Conservation (phyloP, 495 filamentous ascomycete genomes). For the Penicillium psychrofluorescens region DNA sequence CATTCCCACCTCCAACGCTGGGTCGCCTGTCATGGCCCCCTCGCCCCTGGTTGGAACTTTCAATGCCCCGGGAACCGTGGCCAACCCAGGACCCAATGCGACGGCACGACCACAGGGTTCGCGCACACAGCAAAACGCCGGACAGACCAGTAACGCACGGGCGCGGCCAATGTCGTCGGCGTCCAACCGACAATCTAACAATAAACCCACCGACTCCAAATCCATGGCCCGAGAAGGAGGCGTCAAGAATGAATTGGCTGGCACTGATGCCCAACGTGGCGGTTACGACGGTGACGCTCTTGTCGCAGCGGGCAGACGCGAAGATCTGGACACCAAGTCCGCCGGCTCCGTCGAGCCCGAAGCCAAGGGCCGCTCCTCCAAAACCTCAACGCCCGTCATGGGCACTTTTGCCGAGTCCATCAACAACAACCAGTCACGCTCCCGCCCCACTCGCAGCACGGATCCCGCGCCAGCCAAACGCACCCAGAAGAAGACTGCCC, state of each 20-base stretch:
- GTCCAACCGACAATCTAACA: slow-evolving; percentile 31
- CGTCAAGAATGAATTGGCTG: slow-evolving; percentile 20
- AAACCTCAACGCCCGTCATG: slow-evolving; percentile 51
- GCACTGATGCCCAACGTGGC: slow-evolving; percentile 16
- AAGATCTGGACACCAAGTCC: slow-evolving; percentile 25
- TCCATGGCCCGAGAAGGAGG: slow-evolving; percentile 22
- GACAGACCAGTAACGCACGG: slow-evolving; percentile 46
- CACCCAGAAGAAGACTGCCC: slow-evolving; percentile 57
- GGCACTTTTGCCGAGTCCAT: slow-evolving; percentile 26
- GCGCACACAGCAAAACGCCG: slow-evolving; percentile 62
- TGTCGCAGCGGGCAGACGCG: slow-evolving; percentile 16
- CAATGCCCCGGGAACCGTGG: slow-evolving; percentile 36
- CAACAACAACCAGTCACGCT: slow-evolving; percentile 17
- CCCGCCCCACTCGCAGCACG: slow-evolving; percentile 34
- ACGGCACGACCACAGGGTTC: slow-evolving; percentile 49
- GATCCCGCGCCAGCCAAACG: slow-evolving; percentile 45
- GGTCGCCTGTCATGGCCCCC: slow-evolving; percentile 63
- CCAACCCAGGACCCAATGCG: slow-evolving; percentile 36
- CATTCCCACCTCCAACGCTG: slow-evolving; percentile 40
- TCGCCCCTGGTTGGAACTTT: slow-evolving; percentile 65
- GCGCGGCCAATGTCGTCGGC: slow-evolving; percentile 54
- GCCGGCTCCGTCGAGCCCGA: slow-evolving; percentile 22
- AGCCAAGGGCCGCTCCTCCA: slow-evolving; percentile 40
- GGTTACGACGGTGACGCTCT: slow-evolving; percentile 16
- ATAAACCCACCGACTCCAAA: slow-evolving; percentile 29